phyloP scores from a whole-genome alignment of 2,329 filamentous ascomycete species.

The Dactylellina leptospora region DNA sequence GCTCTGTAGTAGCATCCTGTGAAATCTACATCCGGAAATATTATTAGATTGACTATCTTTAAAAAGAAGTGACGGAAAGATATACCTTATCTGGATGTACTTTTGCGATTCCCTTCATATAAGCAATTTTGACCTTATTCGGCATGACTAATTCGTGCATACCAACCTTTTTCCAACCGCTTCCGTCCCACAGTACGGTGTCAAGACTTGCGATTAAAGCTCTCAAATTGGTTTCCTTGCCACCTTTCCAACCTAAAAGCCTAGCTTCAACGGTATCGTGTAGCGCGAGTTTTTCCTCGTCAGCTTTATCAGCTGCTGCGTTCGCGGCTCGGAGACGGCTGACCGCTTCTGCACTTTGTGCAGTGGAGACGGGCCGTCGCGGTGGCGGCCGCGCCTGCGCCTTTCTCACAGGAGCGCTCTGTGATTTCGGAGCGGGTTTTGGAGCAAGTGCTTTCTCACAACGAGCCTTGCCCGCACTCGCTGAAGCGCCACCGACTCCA shows the following conservation, averaged over 20 bases:
- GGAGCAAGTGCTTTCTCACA: conserved; percentile 87
- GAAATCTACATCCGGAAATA: conserved; percentile 65
- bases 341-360: conserved; percentile 76
- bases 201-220: conserved; percentile 88
- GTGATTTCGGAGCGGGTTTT: conserved; percentile 66
- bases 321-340: conserved; percentile 83
- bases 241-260: conserved; percentile 82
- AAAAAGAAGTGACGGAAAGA: neutral
- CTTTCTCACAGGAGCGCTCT: conserved; percentile 62
- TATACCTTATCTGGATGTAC: conserved; percentile 97
- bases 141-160: conserved; percentile 92
- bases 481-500: conserved; percentile 83
- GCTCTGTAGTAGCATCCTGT: conserved; percentile 72
- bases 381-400: conserved; percentile 57
- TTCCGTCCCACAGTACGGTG: conserved; percentile 85
- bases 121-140: conserved; percentile 94
- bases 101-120: conserved; percentile 99
- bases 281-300: conserved; percentile 91
- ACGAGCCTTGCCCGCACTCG: conserved; percentile 83
- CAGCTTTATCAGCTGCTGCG: conserved; percentile 81
- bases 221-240: conserved; percentile 90
- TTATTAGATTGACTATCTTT: neutral
- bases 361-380: conserved; percentile 62
- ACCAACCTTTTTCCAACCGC: conserved; percentile 96
- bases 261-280: conserved; percentile 83